Percentiles rank a stretch among this genome's conserved stretches.
Conservation (phyloP, 164 flowering plant genomes). For the Litsea cubeba region DNA sequence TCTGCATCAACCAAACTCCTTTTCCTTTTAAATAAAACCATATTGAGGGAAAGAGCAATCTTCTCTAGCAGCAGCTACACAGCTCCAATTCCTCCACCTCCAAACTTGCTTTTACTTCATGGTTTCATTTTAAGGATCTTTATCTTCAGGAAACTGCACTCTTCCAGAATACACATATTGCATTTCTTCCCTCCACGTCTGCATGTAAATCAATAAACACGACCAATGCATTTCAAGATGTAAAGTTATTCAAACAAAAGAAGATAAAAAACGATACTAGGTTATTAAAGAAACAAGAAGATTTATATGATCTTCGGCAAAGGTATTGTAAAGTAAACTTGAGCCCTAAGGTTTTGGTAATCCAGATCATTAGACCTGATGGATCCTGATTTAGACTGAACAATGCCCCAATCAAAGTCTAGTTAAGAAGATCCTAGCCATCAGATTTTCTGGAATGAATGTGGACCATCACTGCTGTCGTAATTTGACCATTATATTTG, state of each 20-base stretch:
- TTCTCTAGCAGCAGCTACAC: neutral
- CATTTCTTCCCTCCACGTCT: conserved; percentile 98
- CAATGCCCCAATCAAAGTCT: neutral
- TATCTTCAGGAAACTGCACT: conserved; percentile 44
- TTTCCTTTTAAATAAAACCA: too few species aligned
- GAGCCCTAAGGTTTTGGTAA: neutral
- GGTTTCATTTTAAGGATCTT: conserved; percentile 22
- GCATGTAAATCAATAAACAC: conserved; percentile 6
- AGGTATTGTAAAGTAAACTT: too few species aligned
- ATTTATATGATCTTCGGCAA: too few species aligned
- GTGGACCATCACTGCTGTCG: neutral
- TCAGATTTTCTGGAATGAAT: neutral
- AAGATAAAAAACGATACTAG: too few species aligned
- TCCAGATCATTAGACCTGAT: neutral
- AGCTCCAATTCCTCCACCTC: neutral
- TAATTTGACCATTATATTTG: neutral
- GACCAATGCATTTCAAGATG: neutral
- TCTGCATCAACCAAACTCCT: too few species aligned
- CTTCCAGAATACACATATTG: conserved; percentile 72
- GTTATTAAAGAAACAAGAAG: too few species aligned
- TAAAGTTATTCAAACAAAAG: neutral
- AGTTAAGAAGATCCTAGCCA: neutral
- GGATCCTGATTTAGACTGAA: neutral
- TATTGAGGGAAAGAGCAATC: neutral
- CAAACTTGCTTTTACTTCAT: neutral